These are phyloP conservation scores for Stagonosporopsis vannaccii DNA, from an alignment of 2,329 filamentous ascomycete species.

Conservation along the genomic window DNA sequence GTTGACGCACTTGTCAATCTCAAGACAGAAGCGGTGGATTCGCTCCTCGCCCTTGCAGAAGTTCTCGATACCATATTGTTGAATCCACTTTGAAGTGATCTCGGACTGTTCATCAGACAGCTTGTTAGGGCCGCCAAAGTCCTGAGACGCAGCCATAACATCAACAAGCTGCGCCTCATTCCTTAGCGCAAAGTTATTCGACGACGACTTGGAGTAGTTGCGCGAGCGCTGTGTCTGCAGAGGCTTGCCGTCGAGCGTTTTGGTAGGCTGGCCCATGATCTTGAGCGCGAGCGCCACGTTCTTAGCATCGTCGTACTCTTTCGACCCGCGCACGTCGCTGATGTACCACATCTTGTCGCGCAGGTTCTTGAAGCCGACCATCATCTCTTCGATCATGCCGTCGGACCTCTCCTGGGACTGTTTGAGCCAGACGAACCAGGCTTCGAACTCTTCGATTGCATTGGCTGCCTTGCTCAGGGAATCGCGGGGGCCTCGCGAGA, in stretches of 20 bases:
- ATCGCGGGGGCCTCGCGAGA: conserved; percentile 74
- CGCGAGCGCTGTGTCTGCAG: conserved; percentile 51
- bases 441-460: conserved; percentile 79
- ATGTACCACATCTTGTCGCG: conserved; percentile 99
- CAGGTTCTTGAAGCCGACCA: conserved; percentile 74
- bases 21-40: conserved; percentile 91
- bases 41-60: conserved; percentile 95
- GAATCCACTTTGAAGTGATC: conserved; percentile 82
- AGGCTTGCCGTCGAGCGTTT: conserved; percentile 50
- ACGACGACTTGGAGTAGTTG: conserved; percentile 55
- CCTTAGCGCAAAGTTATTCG: conserved; percentile 72
- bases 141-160: conserved; percentile 79
- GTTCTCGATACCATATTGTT: conserved; percentile 83
- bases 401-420: conserved; percentile 83
- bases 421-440: conserved; percentile 83
- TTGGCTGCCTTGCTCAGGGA: conserved; percentile 73
- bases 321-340: conserved; percentile 89
- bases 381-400: conserved; percentile 75
- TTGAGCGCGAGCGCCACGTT: conserved; percentile 88
- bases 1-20: conserved; percentile 84
- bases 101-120: conserved; percentile 94
- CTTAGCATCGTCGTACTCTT: conserved; percentile 83
- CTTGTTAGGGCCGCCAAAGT: conserved; percentile 91
- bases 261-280: conserved; percentile 75
- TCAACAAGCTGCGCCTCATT: conserved; percentile 87